Base-by-base conservation (phyloP, 352 stramenopile genomes). In the Phytophthora aleatoria region DNA sequence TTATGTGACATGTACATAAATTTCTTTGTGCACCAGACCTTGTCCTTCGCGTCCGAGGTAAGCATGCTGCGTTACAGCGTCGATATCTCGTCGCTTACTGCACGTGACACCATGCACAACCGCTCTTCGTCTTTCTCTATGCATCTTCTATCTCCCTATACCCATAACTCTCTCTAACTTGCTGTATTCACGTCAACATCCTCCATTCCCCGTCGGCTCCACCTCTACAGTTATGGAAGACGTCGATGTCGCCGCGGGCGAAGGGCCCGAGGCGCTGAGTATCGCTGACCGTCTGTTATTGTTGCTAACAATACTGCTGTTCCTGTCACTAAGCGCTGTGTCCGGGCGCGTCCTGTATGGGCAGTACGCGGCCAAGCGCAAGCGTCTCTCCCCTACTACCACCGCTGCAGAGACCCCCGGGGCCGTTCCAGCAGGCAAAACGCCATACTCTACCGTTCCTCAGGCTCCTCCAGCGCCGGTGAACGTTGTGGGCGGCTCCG, bases 281-380 rank as follows among this genome's bases (percentile, higher is more conserved):
- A 52, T 66, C 7, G 80, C 47, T 27, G 76, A 90, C 66, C 79
- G 71, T 48, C 56, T 77, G 10, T 53, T 89, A 24, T 51, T 92
- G 44, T 15, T 85, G 20, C 45, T 80, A 15, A 89, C 81, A 30
- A 81, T 92, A 58, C 44, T 79, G 35, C 67, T 89, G 41, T 92
- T 92, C 61, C 41, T 88, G n/a, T 50, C 68, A 33, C 80, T 90
- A 43, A 89, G 79, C 41, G 28, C 70, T 20, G 63, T 92, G 58
- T 88, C 81, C 0, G 83, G 83, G 1, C 71, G 76, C 52, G 66
- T 88, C 15, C 61, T 92, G 50, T 88, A 69, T 56, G 43, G 54
- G 4, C 76, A 86, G 39, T 79, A 84, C 61, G 64, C 65, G 24
- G 61, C 67, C 45, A 69, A 72, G 24, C 69, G 74, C 4, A 72